A percentile compares a stretch with the other conserved stretches of the same genome.
phyloP scores from a whole-genome alignment of 192 early-diverging fungal species.

The Funneliformis mosseae region DNA sequence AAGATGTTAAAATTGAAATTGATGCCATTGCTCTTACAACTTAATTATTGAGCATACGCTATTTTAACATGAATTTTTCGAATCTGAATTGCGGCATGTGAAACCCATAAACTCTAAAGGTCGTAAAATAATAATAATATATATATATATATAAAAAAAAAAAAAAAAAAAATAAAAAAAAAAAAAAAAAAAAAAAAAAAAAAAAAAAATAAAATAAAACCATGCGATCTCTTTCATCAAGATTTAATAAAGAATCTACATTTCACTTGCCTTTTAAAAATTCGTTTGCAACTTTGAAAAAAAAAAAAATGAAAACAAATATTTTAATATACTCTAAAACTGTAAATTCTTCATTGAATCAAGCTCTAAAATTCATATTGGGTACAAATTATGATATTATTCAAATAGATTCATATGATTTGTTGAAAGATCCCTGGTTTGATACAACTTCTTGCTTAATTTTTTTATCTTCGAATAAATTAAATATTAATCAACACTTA shows the following conservation, averaged over 20 bases:
- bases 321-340: not conserved
- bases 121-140: no score
- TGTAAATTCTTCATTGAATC: not conserved
- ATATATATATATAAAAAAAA: no score
- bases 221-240: no score
- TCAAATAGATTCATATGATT: constrained; percentile 69
- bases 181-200: no score
- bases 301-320: not conserved
- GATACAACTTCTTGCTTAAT: constrained; percentile 83
- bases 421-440: constrained; percentile 85
- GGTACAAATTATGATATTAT: constrained; percentile 80
- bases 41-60: constrained; percentile 29
- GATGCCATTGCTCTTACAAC: constrained; percentile 84
- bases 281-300: not conserved
- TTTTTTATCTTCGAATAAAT: constrained; percentile 80
- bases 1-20: constrained; percentile 91
- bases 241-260: no score
- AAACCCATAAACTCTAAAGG: no score
- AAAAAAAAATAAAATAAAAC: no score
- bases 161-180: no score
- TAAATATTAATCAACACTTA: not conserved
- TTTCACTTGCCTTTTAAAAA: no score
- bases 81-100: no score
- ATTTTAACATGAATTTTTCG: no score
- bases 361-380: not conserved